Base-by-base conservation (phyloP, 2,329 filamentous ascomycete species). In the Fusarium sambucinum region DNA sequence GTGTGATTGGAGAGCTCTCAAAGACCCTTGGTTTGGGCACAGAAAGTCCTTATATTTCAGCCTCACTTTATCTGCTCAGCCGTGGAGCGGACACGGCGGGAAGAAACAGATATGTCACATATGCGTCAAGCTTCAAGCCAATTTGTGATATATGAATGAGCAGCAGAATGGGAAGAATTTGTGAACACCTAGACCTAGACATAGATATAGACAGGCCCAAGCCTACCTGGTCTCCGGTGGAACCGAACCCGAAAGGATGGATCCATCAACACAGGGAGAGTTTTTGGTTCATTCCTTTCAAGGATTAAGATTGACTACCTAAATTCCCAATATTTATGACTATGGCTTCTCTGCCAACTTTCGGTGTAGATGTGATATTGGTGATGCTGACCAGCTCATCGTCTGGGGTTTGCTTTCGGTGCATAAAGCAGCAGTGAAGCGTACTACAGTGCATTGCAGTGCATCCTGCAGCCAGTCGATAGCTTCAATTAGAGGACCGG, bases 231-330 rank as follows among this genome's bases (percentile, higher is more conserved):
- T 53, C 40, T 21, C 42, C 12, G 40, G 51, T 55, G 50, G 63
- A 51, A 54, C 52, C 33, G 47, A 66, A 38, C 46, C 46, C 27
- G 60, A 69, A 33, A 47, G 48, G 35, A 62, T 61, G 58, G 38
- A 45, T 35, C 59, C 46, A 40, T 54, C 32, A 42, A 14, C 35
- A 60, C 66, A 63, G 66, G 48, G 48, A 63, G 44, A 38, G 25
- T 23, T 21, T 55, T 44, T 38, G 27, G 32, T 55, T 54, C 60
- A 68, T 69, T 66, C 51, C 55, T 60, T 29, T 37, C 66, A 41
- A 56, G 48, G 61, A 35, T 45, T 19, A 23, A 48, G 21, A 52
- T 33, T 29, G 40, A 46, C 38, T 51, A 33, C n/a, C 23, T 25
- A 25, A 19, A 29, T 11, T 27, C n/a, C 32, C 27, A 45, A 38